Conservation (phyloP, 2,329 filamentous ascomycete species). For the Alternaria alternata region DNA sequence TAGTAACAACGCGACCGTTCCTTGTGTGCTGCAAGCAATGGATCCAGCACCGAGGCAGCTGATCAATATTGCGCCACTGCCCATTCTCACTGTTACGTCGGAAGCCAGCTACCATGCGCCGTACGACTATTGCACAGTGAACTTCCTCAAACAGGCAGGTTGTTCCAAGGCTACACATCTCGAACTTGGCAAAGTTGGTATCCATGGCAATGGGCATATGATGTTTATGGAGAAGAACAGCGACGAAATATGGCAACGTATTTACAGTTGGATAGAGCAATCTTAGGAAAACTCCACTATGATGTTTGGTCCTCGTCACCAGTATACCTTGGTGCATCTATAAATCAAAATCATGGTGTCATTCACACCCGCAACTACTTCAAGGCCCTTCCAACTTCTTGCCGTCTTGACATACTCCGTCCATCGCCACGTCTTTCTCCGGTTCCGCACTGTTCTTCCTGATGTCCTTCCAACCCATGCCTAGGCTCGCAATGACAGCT, state of each 20-base stretch:
- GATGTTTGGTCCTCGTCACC: background rate
- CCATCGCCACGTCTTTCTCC: background rate
- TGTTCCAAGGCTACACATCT: conserved; percentile 11
- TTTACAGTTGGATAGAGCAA: conserved; percentile 4
- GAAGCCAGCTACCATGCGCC: conserved; percentile 53
- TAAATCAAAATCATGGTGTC: background rate
- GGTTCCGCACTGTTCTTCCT: conserved; percentile 18
- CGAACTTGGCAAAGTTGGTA: conserved; percentile 15
- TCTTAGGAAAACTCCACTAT: background rate
- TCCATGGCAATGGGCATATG: conserved; percentile 11
- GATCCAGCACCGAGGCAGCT: conserved; percentile 52
- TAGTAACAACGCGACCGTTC: conserved; percentile 2
- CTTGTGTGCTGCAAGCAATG: conserved; percentile 45
- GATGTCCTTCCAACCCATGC: conserved; percentile 39
- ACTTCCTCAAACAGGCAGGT: conserved; percentile 57
- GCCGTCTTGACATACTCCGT: background rate
- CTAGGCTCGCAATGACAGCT: conserved; percentile 22
- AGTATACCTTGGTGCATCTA: background rate
- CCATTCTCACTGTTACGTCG: conserved; percentile 59
- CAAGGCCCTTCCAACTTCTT: background rate
- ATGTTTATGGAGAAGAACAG: conserved; percentile 10
- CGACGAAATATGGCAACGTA: conserved; percentile 4
- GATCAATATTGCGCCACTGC: conserved; percentile 57
- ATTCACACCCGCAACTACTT: background rate
- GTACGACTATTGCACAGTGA: conserved; percentile 63